Percentiles rank a stretch among this genome's conserved stretches.
These are phyloP conservation scores for Epichloe sp. DNA, from an alignment of 2,329 filamentous ascomycete genomes.

Conservation along the genomic window DNA sequence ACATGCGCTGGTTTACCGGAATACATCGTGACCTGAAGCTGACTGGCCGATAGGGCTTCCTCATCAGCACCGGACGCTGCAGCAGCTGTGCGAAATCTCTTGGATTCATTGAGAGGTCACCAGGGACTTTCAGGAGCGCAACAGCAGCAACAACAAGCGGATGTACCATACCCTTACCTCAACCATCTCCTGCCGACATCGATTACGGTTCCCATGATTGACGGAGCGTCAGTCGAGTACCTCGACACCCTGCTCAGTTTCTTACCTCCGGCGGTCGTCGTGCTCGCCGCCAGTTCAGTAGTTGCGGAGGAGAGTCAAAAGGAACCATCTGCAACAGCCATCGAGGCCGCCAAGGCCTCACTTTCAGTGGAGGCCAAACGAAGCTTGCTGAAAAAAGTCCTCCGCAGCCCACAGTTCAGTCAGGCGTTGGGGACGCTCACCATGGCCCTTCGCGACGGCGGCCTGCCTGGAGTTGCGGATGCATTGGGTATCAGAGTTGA, in stretches of 20 bases:
- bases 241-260: conserved; percentile 65
- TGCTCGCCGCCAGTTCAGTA: conserved; percentile 55
- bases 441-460: conserved; percentile 78
- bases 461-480: conserved; percentile 78
- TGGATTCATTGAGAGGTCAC: conserved; percentile 62
- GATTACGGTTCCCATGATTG: conserved; percentile 65
- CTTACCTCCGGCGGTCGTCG: conserved; percentile 65
- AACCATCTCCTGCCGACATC: conserved; percentile 71
- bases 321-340: conserved; percentile 55
- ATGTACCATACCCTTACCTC: conserved; percentile 67
- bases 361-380: conserved; percentile 69
- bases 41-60: conserved; percentile 41
- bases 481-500: conserved; percentile 69
- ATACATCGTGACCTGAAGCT: conserved; percentile 19
- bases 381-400: conserved; percentile 62
- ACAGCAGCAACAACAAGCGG: conserved; percentile 17
- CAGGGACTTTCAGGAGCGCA: conserved; percentile 26
- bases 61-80: conserved; percentile 55
- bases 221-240: conserved; percentile 47
- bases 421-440: conserved; percentile 79
- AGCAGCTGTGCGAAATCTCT: conserved; percentile 73
- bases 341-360: conserved; percentile 60
- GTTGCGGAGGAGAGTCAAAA: conserved; percentile 40
- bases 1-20: not conserved
- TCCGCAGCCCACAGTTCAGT: conserved; percentile 80